Evolutionary conservation across 2,329 filamentous ascomycete species (phyloP), one percentile per base, ranked within the genome.

Genomic region (Paraphoma sp.): DNA sequence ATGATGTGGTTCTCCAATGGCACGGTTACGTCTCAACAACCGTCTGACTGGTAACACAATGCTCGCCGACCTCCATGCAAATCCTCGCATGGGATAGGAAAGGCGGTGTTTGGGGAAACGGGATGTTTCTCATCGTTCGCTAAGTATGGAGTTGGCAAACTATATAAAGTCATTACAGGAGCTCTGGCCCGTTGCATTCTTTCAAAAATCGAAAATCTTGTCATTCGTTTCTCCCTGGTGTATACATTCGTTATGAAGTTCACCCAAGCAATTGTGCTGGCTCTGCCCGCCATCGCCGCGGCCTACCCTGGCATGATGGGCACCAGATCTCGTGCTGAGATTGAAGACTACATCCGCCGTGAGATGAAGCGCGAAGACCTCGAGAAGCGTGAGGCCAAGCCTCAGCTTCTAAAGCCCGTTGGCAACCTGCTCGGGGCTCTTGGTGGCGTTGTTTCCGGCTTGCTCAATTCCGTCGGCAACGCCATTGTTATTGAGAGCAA

Each of bases 261-360:
- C n/a, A 54, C 48, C 16, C 47, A 54, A 53, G 47, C 46, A 18
- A 23, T 51, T 8, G 31, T 54, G 7, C 52, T 65, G 44, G 61
- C 57, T 36, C 46, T 66, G 36, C 61, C 59, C 51, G 59, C 61
- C 33, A 18, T 64, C 38, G 55, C 53, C 14, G 45, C 47, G 10
- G 63, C 59, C 48, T 64, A 54, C 53, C 63, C 63, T 11, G 56
- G 56, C n/a, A 66, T 64, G 59, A 57, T 56, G 51, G 56, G 59
- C 14, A 54, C 51, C 18, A 38, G 45, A 10, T 64, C 63, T n/a
- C 58, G 62, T 42, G 38, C 40, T 23, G 59, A 62, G 6, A 53
- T 60, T 18, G 63, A 66, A 10, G 33, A 55, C 16, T 49, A 49
- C 5, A 42, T 64, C 12, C 56, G 57, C 16, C 50, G 51, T 10